These are phyloP conservation scores for Endoconidiophora polonica DNA, from an alignment of 2,329 filamentous ascomycete genomes.

Conservation along the genomic window DNA sequence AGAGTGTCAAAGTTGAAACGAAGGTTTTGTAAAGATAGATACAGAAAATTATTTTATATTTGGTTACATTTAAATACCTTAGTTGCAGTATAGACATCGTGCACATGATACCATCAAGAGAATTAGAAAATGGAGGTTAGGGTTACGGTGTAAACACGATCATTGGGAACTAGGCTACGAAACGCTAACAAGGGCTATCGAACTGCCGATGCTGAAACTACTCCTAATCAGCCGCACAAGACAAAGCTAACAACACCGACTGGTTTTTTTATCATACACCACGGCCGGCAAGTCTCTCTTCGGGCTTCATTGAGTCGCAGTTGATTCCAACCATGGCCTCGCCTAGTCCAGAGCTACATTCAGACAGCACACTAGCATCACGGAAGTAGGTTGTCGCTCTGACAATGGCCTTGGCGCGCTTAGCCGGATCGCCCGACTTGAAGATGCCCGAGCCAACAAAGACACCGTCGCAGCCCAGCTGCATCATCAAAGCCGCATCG, in stretches of 20 bases:
- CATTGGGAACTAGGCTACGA: too few relatives aligned
- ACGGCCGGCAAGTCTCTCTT: slow-evolving; percentile 67
- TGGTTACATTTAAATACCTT: too few relatives aligned
- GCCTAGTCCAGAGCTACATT: slow-evolving; percentile 77
- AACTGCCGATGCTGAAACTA: background rate
- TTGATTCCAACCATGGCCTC: slow-evolving; percentile 98
- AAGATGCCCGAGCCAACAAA: slow-evolving; percentile 97
- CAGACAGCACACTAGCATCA: slow-evolving; percentile 69
- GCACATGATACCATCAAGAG: too few relatives aligned
- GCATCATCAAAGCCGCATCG: slow-evolving; percentile 95
- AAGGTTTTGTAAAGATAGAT: too few relatives aligned
- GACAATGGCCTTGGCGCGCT: slow-evolving; percentile 87
- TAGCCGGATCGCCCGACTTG: slow-evolving; percentile 81
- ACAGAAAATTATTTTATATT: too few relatives aligned
- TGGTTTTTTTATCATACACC: slow-evolving; percentile 50
- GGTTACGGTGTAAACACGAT: too few relatives aligned
- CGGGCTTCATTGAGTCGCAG: slow-evolving; percentile 57
- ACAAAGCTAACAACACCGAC: background rate
- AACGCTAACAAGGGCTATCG: background rate
- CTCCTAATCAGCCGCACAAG: background rate
- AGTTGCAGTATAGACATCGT: too few relatives aligned
- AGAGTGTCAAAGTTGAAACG: too few relatives aligned
- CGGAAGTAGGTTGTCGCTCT: slow-evolving; percentile 82
- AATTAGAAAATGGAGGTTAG: too few relatives aligned
- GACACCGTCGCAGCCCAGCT: slow-evolving; percentile 91